A percentile compares a stretch with the other conserved stretches of the same genome.
phyloP scores from a whole-genome alignment of 768 basidiomycete genomes.

The Termitomyces titanicus region DNA sequence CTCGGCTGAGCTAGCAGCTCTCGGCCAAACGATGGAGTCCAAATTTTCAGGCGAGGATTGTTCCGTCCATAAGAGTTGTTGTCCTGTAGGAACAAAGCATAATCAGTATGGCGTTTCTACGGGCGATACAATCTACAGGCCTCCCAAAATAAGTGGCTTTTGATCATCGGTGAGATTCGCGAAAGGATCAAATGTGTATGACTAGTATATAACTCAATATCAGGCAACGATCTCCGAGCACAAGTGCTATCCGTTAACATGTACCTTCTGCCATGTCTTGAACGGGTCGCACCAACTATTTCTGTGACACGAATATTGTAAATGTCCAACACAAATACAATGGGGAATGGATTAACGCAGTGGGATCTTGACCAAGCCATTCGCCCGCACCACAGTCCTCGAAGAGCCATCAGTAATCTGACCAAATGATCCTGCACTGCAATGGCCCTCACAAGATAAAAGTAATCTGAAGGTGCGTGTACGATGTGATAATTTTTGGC shows the following conservation, averaged over 20 bases:
- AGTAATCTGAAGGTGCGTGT: constrained; percentile 72
- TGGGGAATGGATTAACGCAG: constrained; percentile 27
- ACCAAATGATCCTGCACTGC: neutral
- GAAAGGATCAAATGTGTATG: constrained; percentile 73
- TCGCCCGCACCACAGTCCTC: constrained; percentile 71
- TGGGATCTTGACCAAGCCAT: constrained; percentile 54
- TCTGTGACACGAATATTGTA: constrained; percentile 19
- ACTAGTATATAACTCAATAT: constrained; percentile 27
- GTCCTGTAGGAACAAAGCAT: constrained; percentile 31
- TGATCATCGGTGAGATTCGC: constrained; percentile 48
- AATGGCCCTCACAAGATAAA: constrained; percentile 56
- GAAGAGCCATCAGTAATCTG: neutral
- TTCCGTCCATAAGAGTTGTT: constrained; percentile 73
- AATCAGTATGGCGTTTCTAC: neutral
- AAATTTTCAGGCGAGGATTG: constrained; percentile 68
- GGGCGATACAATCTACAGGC: constrained; percentile 27
- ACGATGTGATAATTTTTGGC: constrained; percentile 57
- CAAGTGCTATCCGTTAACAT: too few relatives aligned
- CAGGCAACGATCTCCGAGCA: neutral
- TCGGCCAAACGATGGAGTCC: constrained; percentile 69
- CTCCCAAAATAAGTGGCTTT: constrained; percentile 61
- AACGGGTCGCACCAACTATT: constrained; percentile 77
- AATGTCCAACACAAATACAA: neutral
- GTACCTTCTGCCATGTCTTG: constrained; percentile 76
- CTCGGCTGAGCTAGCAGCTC: constrained; percentile 69